Evolutionary conservation across 306 rosid genomes (phyloP).

Genomic region (Gastrolobium bilobum): DNA sequence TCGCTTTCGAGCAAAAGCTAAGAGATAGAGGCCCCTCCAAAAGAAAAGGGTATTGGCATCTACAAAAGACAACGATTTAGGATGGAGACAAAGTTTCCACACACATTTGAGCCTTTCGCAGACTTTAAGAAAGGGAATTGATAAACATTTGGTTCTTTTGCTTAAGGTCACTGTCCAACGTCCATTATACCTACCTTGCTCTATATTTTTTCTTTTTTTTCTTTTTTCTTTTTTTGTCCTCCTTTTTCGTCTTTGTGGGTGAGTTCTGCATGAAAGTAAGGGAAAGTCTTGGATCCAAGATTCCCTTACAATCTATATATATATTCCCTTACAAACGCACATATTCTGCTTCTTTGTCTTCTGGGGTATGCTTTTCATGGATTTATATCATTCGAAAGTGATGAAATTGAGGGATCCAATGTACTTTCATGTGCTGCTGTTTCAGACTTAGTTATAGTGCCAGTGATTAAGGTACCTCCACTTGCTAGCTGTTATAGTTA

Average conservation of each 20-base stretch:
- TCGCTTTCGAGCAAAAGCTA: neutral
- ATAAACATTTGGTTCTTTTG: conserved; percentile 60
- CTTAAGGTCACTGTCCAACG: conserved; percentile 61
- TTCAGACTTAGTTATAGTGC: conserved; percentile 46
- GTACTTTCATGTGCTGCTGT: conserved; percentile 75
- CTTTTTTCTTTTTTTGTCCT: neutral
- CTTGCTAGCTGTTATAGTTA: neutral
- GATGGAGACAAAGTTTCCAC: conserved; percentile 89
- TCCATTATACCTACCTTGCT: conserved; percentile 25
- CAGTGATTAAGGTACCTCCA: conserved; percentile 60
- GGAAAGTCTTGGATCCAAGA: conserved; percentile 69
- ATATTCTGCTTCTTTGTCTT: conserved; percentile 50
- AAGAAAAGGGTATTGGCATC: conserved; percentile 68
- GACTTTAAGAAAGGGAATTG: conserved; percentile 69
- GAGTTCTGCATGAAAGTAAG: conserved; percentile 80
- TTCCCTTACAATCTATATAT: conserved; percentile 42
- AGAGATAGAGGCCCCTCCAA: conserved; percentile 54
- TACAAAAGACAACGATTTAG: conserved; percentile 76
- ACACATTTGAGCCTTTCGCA: conserved; percentile 75
- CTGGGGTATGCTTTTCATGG: conserved; percentile 57
- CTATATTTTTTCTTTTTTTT: conserved; percentile 6
- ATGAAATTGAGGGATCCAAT: conserved; percentile 88
- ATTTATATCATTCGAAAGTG: conserved; percentile 78
- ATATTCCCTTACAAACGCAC: conserved; percentile 24
- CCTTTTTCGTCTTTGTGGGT: conserved; percentile 23